Conservation (phyloP, 345 rosid genomes). For the Citrus sp. region DNA sequence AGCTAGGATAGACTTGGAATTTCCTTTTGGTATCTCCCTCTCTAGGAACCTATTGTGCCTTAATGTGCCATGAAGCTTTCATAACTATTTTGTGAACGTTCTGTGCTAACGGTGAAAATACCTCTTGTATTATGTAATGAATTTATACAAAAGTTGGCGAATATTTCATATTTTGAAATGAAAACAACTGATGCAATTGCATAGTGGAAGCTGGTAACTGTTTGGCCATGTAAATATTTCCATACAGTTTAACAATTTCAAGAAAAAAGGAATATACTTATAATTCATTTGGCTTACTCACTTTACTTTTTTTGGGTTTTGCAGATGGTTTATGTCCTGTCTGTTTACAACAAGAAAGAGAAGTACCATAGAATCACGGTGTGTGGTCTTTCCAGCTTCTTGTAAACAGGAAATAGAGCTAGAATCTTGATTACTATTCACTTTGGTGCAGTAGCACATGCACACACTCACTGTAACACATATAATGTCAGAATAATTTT, state of each 20-base stretch:
- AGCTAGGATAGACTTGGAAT: no score
- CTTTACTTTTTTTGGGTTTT: constrained; percentile 6
- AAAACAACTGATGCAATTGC: not conserved
- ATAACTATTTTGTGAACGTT: not conserved
- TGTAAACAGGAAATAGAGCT: not conserved
- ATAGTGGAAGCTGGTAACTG: not conserved
- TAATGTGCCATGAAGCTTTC: not conserved
- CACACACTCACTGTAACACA: not conserved
- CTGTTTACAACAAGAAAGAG: constrained; percentile 91
- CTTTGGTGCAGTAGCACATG: not conserved
- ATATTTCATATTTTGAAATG: not conserved
- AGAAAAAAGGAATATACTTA: not conserved
- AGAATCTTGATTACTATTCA: constrained; percentile 1
- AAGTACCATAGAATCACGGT: constrained; percentile 86
- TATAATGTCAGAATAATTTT: not conserved
- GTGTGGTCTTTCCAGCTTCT: constrained; percentile 23
- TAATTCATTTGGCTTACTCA: not conserved
- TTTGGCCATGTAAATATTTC: not conserved
- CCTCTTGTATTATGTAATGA: not conserved
- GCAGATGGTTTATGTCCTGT: constrained; percentile 98
- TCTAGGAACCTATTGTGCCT: not conserved
- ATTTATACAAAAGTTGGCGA: not conserved
- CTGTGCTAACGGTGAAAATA: not conserved
- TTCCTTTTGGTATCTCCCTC: no score
- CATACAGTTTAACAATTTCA: not conserved